Percentiles rank a stretch among this genome's conserved stretches.
Conservation (phyloP, 495 filamentous ascomycete species). For the Penicillium herquei region DNA sequence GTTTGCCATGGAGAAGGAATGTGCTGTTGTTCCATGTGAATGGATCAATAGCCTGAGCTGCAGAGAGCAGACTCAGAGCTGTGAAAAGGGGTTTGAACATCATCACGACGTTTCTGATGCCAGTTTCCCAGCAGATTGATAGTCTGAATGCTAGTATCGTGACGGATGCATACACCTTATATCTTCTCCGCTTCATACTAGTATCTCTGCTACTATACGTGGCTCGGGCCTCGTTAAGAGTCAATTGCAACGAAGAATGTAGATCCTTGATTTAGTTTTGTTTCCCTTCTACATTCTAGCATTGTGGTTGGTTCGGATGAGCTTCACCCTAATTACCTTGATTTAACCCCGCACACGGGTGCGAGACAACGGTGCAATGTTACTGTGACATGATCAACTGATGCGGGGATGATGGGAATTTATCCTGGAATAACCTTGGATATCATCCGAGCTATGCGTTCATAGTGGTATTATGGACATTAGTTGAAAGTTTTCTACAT, state of each 20-base stretch:
- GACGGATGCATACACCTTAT: too few species aligned
- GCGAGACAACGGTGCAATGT: conserved; percentile 1
- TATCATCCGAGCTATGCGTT: too few species aligned
- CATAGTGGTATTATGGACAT: neutral
- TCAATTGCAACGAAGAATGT: neutral
- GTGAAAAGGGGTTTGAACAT: neutral
- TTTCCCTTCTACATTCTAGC: neutral
- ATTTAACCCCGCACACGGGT: conserved; percentile 10
- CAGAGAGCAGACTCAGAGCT: conserved; percentile 1
- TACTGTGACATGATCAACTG: conserved; percentile 6
- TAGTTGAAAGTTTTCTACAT: neutral
- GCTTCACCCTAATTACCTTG: neutral
- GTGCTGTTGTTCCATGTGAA: conserved; percentile 22
- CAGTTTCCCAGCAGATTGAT: too few species aligned
- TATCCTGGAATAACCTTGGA: too few species aligned
- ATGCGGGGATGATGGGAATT: neutral
- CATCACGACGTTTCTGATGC: neutral
- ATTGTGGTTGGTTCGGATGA: conserved; percentile 3
- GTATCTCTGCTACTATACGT: neutral
- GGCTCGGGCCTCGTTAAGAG: conserved; percentile 1
- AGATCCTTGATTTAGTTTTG: neutral
- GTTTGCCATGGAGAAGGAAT: conserved; percentile 43
- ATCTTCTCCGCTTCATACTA: too few species aligned
- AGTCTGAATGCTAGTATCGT: too few species aligned
- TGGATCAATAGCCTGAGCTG: conserved; percentile 7